Evolutionary conservation across 352 stramenopile species (phyloP).

Genomic region (Phytopythium chamaehyphon): DNA sequence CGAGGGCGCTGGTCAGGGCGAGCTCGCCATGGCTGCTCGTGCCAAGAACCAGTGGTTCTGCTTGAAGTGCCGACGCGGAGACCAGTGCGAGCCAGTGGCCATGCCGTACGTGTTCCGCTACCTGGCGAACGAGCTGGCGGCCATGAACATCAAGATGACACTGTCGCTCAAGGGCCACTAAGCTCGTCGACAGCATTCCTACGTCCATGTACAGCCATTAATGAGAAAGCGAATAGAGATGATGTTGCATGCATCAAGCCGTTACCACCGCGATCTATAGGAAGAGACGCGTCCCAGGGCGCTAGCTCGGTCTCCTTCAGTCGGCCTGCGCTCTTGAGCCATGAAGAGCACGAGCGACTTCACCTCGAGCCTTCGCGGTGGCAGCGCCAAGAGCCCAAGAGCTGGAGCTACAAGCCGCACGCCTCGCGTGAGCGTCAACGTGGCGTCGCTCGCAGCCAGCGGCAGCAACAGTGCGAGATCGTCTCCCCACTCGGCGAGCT

Average conservation of each 20-base stretch:
- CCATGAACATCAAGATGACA: slow-evolving; percentile 99
- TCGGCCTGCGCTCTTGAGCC: background rate
- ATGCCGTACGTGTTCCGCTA: slow-evolving; percentile 99
- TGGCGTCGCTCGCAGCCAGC: slow-evolving; percentile 31
- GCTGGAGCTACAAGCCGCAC: slow-evolving; percentile 10
- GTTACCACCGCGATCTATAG: too few species aligned
- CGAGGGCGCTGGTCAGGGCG: slow-evolving; percentile 76
- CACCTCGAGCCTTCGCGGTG: slow-evolving; percentile 20
- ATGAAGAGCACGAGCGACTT: slow-evolving; percentile 38
- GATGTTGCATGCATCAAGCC: too few species aligned
- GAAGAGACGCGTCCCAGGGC: too few species aligned
- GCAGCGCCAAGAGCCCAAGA: slow-evolving; percentile 8
- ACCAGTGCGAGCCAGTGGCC: slow-evolving; percentile 90
- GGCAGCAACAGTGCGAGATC: slow-evolving; percentile 25
- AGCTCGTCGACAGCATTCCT: background rate
- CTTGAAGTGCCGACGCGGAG: slow-evolving; percentile 83
- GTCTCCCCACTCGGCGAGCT: slow-evolving; percentile 19
- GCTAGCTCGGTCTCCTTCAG: too few species aligned
- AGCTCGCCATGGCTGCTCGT: slow-evolving; percentile 87
- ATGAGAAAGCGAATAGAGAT: too few species aligned
- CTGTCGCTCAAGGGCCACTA: slow-evolving; percentile 75
- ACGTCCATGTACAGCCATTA: too few species aligned
- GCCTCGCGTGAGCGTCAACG: slow-evolving; percentile 40
- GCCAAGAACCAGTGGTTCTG: slow-evolving; percentile 84
- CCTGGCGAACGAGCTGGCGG: slow-evolving; percentile 98